A percentile compares a stretch with the other conserved stretches of the same genome.
Evolutionary conservation across 768 basidiomycete species (phyloP).

Genomic region (Neoboletus subvelutipes): DNA sequence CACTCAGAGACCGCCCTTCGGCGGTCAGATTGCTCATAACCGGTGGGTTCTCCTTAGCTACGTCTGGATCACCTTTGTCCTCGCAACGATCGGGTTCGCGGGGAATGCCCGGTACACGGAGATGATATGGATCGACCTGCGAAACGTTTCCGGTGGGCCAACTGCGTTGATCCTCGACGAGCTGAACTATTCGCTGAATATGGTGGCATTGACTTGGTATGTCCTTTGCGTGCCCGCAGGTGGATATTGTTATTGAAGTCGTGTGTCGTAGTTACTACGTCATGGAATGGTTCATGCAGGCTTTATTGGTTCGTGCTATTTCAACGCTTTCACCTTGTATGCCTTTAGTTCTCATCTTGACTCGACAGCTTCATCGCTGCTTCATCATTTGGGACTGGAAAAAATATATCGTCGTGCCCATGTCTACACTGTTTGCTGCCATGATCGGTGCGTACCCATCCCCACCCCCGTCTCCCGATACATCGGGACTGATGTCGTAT

Average conservation of each 20-base stretch:
- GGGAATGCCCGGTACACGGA: constrained; percentile 28
- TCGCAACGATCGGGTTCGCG: constrained; percentile 29
- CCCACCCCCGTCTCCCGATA: neutral
- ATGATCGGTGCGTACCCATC: constrained; percentile 15
- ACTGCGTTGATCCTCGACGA: constrained; percentile 15
- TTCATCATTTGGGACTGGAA: constrained; percentile 15
- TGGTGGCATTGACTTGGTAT: constrained; percentile 21
- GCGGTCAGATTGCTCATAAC: neutral
- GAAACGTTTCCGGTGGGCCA: constrained; percentile 14
- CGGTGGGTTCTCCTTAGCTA: constrained; percentile 18
- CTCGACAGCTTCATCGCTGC: constrained; percentile 17
- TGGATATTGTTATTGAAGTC: neutral
- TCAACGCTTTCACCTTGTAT: neutral
- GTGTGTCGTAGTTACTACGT: constrained; percentile 22
- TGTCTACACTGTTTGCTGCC: constrained; percentile 12
- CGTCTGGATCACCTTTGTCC: constrained; percentile 24
- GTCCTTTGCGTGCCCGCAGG: neutral
- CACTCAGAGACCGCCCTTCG: neutral
- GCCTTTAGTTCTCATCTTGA: neutral
- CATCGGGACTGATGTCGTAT: neutral
- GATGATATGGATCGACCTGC: constrained; percentile 35
- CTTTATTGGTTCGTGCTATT: constrained; percentile 13
- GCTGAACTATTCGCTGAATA: constrained; percentile 19
- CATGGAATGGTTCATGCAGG: constrained; percentile 33
- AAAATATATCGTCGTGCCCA: constrained; percentile 14